These are phyloP conservation scores for Penicillium sp. DNA, from an alignment of 2,329 filamentous ascomycete genomes.

Conservation along the genomic window DNA sequence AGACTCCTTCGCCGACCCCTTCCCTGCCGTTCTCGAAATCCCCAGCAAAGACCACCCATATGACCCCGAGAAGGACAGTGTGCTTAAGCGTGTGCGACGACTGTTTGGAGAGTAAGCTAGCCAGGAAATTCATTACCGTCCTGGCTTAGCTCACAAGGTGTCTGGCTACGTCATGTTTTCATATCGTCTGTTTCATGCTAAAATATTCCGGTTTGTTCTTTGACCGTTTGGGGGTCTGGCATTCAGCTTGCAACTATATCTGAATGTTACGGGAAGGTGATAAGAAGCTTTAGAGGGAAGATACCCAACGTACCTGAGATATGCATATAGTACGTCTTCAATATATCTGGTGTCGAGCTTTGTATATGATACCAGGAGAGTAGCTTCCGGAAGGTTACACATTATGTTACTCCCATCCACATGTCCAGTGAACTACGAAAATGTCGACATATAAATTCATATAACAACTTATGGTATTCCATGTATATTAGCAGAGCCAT, in stretches of 20 bases:
- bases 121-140: slow-evolving; percentile 1
- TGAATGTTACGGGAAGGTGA: slow-evolving; percentile 15
- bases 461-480: neutral
- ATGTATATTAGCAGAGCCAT: slow-evolving; percentile 2
- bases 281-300: slow-evolving; percentile 30
- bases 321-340: slow-evolving; percentile 27
- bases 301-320: slow-evolving; percentile 31
- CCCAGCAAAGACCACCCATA: slow-evolving; percentile 99
- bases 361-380: neutral
- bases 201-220: slow-evolving; percentile 12
- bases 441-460: neutral
- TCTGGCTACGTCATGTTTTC: slow-evolving; percentile 15
- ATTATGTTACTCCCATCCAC: neutral
- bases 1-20: slow-evolving; percentile 90
- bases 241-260: slow-evolving; percentile 10
- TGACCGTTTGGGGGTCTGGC: slow-evolving; percentile 10
- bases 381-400: neutral
- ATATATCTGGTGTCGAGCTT: slow-evolving; percentile 6
- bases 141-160: slow-evolving; percentile 11
- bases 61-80: slow-evolving; percentile 98
- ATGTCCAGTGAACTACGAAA: neutral
- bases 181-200: slow-evolving; percentile 12
- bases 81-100: slow-evolving; percentile 82
- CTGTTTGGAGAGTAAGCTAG: slow-evolving; percentile 64
- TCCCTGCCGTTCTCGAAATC: slow-evolving; percentile 95